A percentile compares a stretch with the other conserved stretches of the same genome.
phyloP scores from a whole-genome alignment of 495 filamentous ascomycete species.

The Amorphotheca resinae region DNA sequence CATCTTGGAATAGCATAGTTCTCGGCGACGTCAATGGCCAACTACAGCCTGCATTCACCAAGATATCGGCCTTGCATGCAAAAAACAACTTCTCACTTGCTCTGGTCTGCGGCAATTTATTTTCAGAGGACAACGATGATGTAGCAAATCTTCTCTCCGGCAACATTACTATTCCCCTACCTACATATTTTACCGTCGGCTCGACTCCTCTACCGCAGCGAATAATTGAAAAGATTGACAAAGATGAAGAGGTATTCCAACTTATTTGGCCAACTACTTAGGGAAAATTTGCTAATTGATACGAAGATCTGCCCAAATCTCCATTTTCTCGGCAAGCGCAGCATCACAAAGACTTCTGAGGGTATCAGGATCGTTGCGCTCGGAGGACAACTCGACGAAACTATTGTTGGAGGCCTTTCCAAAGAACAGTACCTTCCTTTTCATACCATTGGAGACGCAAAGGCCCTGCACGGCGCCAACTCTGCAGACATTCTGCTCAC shows the following conservation, averaged over 20 bases:
- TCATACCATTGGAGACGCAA: constrained; percentile 67
- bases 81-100: constrained; percentile 83
- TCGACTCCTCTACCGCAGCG: constrained; percentile 49
- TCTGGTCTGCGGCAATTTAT: constrained; percentile 74
- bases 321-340: constrained; percentile 75
- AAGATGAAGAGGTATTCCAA: constrained; percentile 46
- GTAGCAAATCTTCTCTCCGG: constrained; percentile 56
- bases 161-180: constrained; percentile 56
- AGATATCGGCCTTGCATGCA: constrained; percentile 60
- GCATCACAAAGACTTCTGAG: constrained; percentile 75
- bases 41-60: constrained; percentile 59
- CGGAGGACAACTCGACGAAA: constrained; percentile 52
- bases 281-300: not conserved
- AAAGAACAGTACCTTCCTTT: constrained; percentile 53
- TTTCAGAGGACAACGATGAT: constrained; percentile 46
- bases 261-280: not conserved
- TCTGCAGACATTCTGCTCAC: constrained; percentile 78
- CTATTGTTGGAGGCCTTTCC: constrained; percentile 35
- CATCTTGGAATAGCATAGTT: constrained; percentile 49
- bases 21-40: constrained; percentile 68
- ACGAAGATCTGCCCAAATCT: constrained; percentile 68
- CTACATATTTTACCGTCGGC: constrained; percentile 81
- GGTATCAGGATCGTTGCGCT: constrained; percentile 74
- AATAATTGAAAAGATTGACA: constrained; percentile 59
- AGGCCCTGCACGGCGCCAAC: constrained; percentile 57